Conservation (phyloP, 768 basidiomycete genomes). For the Russula ochroleuca region DNA sequence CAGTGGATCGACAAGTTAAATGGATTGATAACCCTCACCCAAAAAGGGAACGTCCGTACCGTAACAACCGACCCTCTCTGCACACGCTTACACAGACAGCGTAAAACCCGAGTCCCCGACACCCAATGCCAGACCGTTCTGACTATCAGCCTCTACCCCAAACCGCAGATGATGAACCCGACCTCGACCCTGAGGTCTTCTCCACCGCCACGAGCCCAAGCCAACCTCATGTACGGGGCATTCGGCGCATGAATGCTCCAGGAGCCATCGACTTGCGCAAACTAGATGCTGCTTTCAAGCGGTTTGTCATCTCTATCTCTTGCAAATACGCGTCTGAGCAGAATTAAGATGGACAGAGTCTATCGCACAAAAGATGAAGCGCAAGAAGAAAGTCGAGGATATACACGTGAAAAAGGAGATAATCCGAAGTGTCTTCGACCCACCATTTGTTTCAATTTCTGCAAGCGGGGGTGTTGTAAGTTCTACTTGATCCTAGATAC, state of each 20-base stretch:
- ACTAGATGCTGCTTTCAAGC: constrained; percentile 79
- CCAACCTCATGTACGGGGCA: constrained; percentile 20
- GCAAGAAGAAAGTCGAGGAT: constrained; percentile 66
- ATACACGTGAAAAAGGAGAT: constrained; percentile 62
- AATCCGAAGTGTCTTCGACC: constrained; percentile 78
- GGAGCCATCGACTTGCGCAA: constrained; percentile 76
- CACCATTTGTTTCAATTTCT: constrained; percentile 41
- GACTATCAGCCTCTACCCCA: constrained; percentile 49
- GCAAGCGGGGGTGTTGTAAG: constrained; percentile 40
- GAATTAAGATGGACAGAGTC: constrained; percentile 72
- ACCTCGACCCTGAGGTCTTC: constrained; percentile 31
- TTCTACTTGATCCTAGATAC: constrained; percentile 3
- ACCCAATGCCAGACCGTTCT: constrained; percentile 43
- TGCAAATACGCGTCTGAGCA: not conserved
- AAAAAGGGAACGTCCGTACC: not conserved
- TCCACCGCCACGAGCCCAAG: constrained; percentile 30
- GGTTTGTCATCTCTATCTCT: constrained; percentile 39
- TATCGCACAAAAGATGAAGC: constrained; percentile 79
- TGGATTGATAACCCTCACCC: not conserved
- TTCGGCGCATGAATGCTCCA: constrained; percentile 41
- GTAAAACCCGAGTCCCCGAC: not conserved
- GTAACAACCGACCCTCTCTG: not conserved
- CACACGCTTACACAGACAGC: not conserved
- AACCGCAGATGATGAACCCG: constrained; percentile 38
- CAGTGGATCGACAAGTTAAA: too few species aligned